These are phyloP conservation scores for Polytolypa hystricis DNA, from an alignment of 2,329 filamentous ascomycete genomes.

Conservation along the genomic window DNA sequence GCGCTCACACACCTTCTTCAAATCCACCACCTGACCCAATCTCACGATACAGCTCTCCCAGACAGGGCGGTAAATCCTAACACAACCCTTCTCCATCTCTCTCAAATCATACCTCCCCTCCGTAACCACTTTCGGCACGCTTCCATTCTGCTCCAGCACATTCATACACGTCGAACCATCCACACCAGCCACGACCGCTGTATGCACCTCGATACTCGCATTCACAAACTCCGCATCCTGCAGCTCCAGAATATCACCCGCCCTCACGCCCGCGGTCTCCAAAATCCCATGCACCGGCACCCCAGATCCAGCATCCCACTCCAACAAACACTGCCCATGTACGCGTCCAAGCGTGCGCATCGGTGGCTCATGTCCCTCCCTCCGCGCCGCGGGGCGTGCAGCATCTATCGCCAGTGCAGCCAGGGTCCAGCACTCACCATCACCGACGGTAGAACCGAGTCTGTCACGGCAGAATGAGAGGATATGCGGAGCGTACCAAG, in stretches of 20 bases:
- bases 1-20: slow-evolving; percentile 1
- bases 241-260: slow-evolving; percentile 25
- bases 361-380: slow-evolving; percentile 16
- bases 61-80: slow-evolving; percentile 1
- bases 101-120: slow-evolving; percentile 1
- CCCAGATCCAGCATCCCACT: slow-evolving; percentile 12
- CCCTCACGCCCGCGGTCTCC: slow-evolving; percentile 16
- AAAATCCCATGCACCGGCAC: slow-evolving; percentile 14
- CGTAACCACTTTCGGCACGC: neutral
- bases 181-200: slow-evolving; percentile 1
- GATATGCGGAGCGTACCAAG: slow-evolving; percentile 20
- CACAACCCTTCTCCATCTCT: neutral
- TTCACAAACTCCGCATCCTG: slow-evolving; percentile 18
- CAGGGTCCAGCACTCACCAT: slow-evolving; percentile 31
- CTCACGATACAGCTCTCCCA: neutral
- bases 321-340: slow-evolving; percentile 21
- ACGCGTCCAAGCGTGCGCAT: slow-evolving; percentile 21
- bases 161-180: neutral
- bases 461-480: slow-evolving; percentile 20
- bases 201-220: slow-evolving; percentile 1
- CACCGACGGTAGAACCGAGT: slow-evolving; percentile 23
- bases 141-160: slow-evolving; percentile 2
- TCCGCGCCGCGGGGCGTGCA: slow-evolving; percentile 14
- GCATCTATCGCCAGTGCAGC: slow-evolving; percentile 20
- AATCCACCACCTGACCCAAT: neutral